A percentile compares a stretch with the other conserved stretches of the same genome.
phyloP scores from a whole-genome alignment of 2,329 filamentous ascomycete species.

The Calonectria naviculata region DNA sequence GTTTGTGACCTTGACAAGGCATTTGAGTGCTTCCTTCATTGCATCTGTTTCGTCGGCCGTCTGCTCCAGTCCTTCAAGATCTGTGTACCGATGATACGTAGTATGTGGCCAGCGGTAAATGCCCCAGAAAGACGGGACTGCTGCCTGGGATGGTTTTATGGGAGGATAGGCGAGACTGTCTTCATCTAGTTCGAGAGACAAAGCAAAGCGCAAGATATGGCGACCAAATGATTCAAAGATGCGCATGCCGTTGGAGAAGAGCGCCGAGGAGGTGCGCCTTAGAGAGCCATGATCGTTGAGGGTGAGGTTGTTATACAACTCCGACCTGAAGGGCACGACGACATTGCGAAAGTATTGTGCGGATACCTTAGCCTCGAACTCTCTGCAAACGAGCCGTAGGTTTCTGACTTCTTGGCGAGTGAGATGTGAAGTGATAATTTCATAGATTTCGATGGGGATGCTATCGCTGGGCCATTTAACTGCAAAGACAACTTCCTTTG shows the following conservation, averaged over 20 bases:
- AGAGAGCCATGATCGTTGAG: slow-evolving; percentile 34
- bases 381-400: slow-evolving; percentile 70
- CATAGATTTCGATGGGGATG: slow-evolving; percentile 72
- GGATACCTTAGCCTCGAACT: slow-evolving; percentile 68
- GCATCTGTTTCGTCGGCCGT: slow-evolving; percentile 71
- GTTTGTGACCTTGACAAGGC: slow-evolving; percentile 66
- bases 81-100: slow-evolving; percentile 68
- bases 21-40: slow-evolving; percentile 70
- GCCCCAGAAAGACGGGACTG: slow-evolving; percentile 70
- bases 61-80: slow-evolving; percentile 69
- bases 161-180: slow-evolving; percentile 60
- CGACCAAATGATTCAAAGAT: slow-evolving; percentile 71
- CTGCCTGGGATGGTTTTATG: slow-evolving; percentile 65
- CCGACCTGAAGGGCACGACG: slow-evolving; percentile 73
- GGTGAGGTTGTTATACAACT: slow-evolving; percentile 63
- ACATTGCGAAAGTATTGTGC: slow-evolving; percentile 70
- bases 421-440: slow-evolving; percentile 65
- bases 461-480: slow-evolving; percentile 45
- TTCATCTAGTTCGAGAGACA: slow-evolving; percentile 76
- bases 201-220: slow-evolving; percentile 71
- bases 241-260: slow-evolving; percentile 63
- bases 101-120: slow-evolving; percentile 72
- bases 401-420: slow-evolving; percentile 68
- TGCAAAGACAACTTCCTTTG: neutral
- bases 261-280: slow-evolving; percentile 36